Evolutionary conservation across 139 green algal species (phyloP).

Genomic region (Limnomonas spitsbergensis): DNA sequence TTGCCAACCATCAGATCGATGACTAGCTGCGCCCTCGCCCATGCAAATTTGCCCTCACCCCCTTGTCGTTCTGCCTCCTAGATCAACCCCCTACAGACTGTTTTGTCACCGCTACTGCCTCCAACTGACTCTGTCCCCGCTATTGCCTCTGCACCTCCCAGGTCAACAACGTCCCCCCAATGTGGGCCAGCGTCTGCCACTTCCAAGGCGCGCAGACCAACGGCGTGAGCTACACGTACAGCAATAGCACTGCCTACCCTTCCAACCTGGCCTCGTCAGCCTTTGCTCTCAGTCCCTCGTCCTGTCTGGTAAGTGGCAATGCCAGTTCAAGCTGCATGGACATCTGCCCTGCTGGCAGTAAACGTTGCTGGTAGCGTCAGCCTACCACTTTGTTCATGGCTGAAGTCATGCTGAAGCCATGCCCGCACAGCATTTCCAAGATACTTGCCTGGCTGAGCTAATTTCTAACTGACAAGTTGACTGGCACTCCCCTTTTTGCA

Average conservation of each 20-base stretch:
- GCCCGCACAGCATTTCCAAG: neutral
- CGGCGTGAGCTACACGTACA: neutral
- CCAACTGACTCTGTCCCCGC: no score
- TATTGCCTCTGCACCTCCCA: neutral
- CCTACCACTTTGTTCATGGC: neutral
- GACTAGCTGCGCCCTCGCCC: no score
- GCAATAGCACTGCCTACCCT: constrained; percentile 5
- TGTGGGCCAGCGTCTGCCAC: neutral
- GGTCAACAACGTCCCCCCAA: neutral
- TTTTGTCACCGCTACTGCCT: no score
- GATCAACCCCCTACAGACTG: no score
- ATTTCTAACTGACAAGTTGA: no score
- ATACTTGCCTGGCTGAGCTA: neutral
- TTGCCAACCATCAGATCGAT: no score
- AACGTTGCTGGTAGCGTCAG: no score
- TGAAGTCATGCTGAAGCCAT: neutral
- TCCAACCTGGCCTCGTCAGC: neutral
- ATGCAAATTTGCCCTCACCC: no score
- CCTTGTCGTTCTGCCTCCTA: no score
- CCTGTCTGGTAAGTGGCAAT: neutral
- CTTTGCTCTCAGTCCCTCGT: neutral
- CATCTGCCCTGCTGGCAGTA: neutral
- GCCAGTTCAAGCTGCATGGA: neutral
- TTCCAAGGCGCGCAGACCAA: neutral
- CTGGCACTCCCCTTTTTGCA: no score